Percentiles rank a stretch among this genome's conserved stretches.
Conservation (phyloP, 2,329 filamentous ascomycete species). For the Claviceps humidiphila region DNA sequence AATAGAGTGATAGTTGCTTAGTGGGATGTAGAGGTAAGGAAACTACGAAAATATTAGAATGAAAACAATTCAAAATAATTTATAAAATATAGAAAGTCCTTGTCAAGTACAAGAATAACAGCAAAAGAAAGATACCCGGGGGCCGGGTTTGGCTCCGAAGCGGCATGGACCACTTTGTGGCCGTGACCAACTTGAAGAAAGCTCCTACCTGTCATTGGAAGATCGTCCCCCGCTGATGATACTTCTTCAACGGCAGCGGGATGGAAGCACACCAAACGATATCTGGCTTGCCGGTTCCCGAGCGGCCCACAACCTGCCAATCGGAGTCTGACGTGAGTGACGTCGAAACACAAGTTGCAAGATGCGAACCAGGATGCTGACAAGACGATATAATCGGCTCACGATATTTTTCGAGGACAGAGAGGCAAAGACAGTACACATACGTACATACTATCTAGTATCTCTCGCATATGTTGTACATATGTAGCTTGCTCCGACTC, state of each 20-base stretch:
- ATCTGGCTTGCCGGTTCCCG: not conserved
- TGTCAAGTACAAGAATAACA: not conserved
- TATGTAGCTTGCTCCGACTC: no score
- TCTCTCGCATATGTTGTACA: no score
- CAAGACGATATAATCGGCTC: no score
- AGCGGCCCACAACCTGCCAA: not conserved
- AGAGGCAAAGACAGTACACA: no score
- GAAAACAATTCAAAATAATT: not conserved
- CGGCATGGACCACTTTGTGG: not conserved
- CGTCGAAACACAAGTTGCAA: not conserved
- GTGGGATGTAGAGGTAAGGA: not conserved
- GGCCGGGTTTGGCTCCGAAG: not conserved
- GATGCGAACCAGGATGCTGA: no score
- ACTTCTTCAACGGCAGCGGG: not conserved
- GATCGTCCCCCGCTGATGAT: not conserved
- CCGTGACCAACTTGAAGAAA: not conserved
- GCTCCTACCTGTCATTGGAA: not conserved
- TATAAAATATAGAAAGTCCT: not conserved
- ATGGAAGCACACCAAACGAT: not conserved
- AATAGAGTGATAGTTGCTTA: not conserved
- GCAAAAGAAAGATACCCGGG: not conserved
- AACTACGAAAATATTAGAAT: not conserved
- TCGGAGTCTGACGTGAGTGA: not conserved
- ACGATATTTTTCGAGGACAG: no score
- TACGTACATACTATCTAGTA: no score